Evolutionary conservation across 331 rosid genomes (phyloP).

Genomic region (Pyrus hybrid): DNA sequence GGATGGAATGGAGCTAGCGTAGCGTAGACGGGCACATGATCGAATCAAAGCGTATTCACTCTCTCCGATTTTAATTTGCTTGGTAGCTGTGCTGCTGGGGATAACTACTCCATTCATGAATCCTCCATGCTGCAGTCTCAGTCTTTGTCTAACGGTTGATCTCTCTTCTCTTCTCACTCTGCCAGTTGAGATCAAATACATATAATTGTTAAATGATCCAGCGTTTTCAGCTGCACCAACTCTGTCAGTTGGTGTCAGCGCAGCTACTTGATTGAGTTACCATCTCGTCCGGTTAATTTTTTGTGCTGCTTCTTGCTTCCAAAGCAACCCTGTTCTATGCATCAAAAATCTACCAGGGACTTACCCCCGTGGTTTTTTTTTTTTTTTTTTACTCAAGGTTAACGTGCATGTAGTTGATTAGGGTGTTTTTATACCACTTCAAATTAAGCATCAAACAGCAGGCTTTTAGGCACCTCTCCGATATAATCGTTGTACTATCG

Average conservation of each 20-base stretch:
- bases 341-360: neutral
- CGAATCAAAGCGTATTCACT: neutral
- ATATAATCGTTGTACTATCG: neutral
- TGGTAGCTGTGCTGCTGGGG: constrained; percentile 11
- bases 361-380: no score
- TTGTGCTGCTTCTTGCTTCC: neutral
- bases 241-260: neutral
- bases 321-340: neutral
- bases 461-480: no score
- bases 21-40: neutral
- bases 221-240: constrained; percentile 1
- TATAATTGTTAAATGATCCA: neutral
- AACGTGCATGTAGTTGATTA: neutral
- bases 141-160: neutral
- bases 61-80: neutral
- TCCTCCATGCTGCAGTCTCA: neutral
- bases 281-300: neutral
- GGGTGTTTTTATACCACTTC: neutral
- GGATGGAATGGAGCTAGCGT: neutral
- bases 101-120: neutral
- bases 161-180: neutral
- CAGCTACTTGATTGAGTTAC: neutral
- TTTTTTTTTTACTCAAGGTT: neutral
- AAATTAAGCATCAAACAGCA: no score
- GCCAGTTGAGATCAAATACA: neutral